These are phyloP conservation scores for Backusella parvicylindrica DNA, from an alignment of 192 early-diverging fungal species.

Conservation along the genomic window DNA sequence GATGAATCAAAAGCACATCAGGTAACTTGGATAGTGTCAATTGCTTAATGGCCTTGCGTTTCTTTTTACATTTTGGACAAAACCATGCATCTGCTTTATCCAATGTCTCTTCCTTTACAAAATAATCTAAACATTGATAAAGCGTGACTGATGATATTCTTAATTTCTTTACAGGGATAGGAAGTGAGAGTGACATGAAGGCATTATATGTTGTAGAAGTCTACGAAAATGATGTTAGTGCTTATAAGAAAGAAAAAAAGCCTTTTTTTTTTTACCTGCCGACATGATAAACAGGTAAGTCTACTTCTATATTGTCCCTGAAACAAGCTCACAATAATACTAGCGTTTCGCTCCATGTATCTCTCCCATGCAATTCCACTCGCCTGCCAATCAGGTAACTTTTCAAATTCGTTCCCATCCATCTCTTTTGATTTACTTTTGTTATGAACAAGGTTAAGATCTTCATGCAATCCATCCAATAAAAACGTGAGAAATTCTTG, in stretches of 20 bases:
- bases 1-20: constrained; percentile 82
- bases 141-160: constrained; percentile 58
- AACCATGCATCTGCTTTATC: constrained; percentile 91
- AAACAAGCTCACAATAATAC: constrained; percentile 88
- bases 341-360: constrained; percentile 72
- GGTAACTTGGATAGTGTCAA: constrained; percentile 80
- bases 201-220: constrained; percentile 82
- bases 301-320: constrained; percentile 76
- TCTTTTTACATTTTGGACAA: constrained; percentile 80
- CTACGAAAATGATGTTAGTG: background rate
- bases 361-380: constrained; percentile 67
- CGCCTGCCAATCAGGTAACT: constrained; percentile 57
- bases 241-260: too few species aligned
- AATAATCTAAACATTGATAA: constrained; percentile 82
- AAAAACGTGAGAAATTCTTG: constrained; percentile 94
- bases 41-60: constrained; percentile 70
- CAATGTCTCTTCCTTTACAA: constrained; percentile 79
- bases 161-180: constrained; percentile 63
- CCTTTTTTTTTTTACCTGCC: constrained; percentile 9
- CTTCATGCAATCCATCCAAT: constrained; percentile 89
- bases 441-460: constrained; percentile 64
- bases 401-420: constrained; percentile 60
- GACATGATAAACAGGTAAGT: constrained; percentile 69
- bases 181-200: constrained; percentile 92
- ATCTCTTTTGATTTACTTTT: constrained; percentile 34